Base-by-base conservation (phyloP, 345 rosid species). In the Anastatica hierochuntica region DNA sequence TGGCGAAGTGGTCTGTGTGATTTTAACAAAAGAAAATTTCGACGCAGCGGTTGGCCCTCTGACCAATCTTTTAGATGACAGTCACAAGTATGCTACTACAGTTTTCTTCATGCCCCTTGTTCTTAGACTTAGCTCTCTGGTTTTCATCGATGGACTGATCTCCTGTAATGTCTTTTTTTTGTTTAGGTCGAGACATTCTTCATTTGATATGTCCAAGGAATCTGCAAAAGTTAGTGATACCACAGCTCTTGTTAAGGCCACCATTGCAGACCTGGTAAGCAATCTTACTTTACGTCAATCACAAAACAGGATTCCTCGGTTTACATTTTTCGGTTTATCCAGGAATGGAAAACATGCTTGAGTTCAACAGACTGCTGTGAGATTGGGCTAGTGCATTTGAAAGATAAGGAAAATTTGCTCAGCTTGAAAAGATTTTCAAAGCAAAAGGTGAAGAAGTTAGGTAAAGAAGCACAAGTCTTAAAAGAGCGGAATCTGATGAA, bases 291-390 rank as follows among this genome's bases (percentile, higher is more conserved):
- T 53, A 11, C 38, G 39, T 33, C 27, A 19, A 35, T 42, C 5
- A 18, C 15, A 50, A 41, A 36, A 21, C 36, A 15, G 48, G 11
- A 16, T 18, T 58, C 54, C 62, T 52, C 17, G 10, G 46, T 66
- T 35, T 33, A 56, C 52, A 12, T 5, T 7, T 52, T n/a, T 9
- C 10, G 35, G 26, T 27, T 15, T 42, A 21, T 57, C 11, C 41
- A 87, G 95, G 98, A 80, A 73, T 87, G 98, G 98, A 75, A 68
- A 64, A 76, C 67, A 49, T 70, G 80, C 61, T 75, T 84, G 58
- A 79, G 82, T 77, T 73, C 87, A 40, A 80, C 94, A 4, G 98
- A 87, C 72, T 90, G 84, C 77, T 69, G 95, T 63, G 95, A 90
- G 75, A 77, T 82, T 63, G 87, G 96, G 63, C 81, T 86, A 41